Conservation (phyloP, 495 filamentous ascomycete genomes). For the Penicillium bialowiezense region DNA sequence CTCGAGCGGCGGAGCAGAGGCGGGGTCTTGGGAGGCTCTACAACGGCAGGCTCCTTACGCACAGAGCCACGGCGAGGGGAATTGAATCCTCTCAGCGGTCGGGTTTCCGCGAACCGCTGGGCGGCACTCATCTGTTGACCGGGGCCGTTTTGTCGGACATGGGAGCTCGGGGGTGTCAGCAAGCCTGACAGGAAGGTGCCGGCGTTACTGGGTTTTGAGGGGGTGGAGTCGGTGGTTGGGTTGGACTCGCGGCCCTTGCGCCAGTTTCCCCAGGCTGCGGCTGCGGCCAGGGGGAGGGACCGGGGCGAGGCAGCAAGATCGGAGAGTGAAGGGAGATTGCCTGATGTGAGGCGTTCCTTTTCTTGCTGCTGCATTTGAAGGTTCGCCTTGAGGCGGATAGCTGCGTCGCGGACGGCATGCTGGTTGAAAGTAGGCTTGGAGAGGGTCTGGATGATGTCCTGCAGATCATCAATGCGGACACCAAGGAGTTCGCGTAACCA, state of each 20-base stretch:
- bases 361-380: conserved; percentile 97
- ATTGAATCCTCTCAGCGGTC: conserved; percentile 34
- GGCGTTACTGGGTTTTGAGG: conserved; percentile 56
- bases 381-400: conserved; percentile 88
- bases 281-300: conserved; percentile 75
- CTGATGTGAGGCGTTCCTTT: conserved; percentile 64
- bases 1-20: conserved; percentile 64
- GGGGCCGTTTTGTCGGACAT: conserved; percentile 54
- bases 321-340: conserved; percentile 54
- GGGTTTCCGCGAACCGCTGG: conserved; percentile 45
- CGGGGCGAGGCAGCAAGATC: conserved; percentile 72
- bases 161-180: conserved; percentile 75
- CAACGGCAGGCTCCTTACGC: conserved; percentile 33
- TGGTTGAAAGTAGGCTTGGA: conserved; percentile 70
- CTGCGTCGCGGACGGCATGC: conserved; percentile 77
- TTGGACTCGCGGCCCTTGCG: conserved; percentile 57
- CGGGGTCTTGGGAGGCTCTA: conserved; percentile 58
- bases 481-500: conserved; percentile 94
- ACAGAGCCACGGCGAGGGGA: conserved; percentile 31
- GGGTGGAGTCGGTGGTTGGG: conserved; percentile 55
- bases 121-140: conserved; percentile 30
- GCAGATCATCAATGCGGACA: conserved; percentile 83
- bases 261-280: conserved; percentile 84
- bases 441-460: conserved; percentile 83
- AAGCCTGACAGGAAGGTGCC: conserved; percentile 67